Evolutionary conservation across 2,329 filamentous ascomycete genomes (phyloP).

Genomic region (Alternaria ventricosa): DNA sequence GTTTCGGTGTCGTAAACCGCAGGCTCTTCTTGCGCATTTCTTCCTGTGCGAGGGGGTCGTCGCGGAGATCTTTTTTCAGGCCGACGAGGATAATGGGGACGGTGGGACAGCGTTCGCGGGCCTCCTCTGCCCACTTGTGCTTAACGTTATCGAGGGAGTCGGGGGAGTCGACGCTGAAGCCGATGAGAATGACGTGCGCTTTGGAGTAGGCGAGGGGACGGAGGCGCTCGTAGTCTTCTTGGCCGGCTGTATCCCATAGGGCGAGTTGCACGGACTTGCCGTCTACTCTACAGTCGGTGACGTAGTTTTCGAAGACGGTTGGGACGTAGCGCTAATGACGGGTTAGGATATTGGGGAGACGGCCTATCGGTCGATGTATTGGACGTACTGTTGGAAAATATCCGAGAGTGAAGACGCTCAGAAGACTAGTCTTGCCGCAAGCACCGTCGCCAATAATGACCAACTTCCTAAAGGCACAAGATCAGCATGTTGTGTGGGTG

Average conservation of each 20-base stretch:
- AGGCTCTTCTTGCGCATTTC: slow-evolving; percentile 95
- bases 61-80: slow-evolving; percentile 94
- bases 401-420: slow-evolving; percentile 96
- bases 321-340: slow-evolving; percentile 58
- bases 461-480: slow-evolving; percentile 71
- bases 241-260: slow-evolving; percentile 98
- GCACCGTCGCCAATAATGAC: slow-evolving; percentile 98
- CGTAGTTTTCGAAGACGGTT: slow-evolving; percentile 99
- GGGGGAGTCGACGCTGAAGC: slow-evolving; percentile 92
- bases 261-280: slow-evolving; percentile 98
- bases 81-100: slow-evolving; percentile 97
- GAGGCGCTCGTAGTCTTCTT: slow-evolving; percentile 97
- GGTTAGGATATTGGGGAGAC: slow-evolving; percentile 30
- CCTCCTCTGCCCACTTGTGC: slow-evolving; percentile 99
- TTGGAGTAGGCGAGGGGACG: slow-evolving; percentile 95
- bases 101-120: slow-evolving; percentile 85
- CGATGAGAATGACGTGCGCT: slow-evolving; percentile 95
- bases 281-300: slow-evolving; percentile 97
- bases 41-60: slow-evolving; percentile 92
- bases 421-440: slow-evolving; percentile 95
- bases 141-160: slow-evolving; percentile 98
- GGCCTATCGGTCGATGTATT: slow-evolving; percentile 50
- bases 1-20: slow-evolving; percentile 82
- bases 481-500: slow-evolving; percentile 31
- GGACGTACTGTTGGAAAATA: slow-evolving; percentile 87